Percentiles rank a stretch among this genome's conserved stretches.
phyloP scores from a whole-genome alignment of 768 basidiomycete species.

The Tylopilus balloui region DNA sequence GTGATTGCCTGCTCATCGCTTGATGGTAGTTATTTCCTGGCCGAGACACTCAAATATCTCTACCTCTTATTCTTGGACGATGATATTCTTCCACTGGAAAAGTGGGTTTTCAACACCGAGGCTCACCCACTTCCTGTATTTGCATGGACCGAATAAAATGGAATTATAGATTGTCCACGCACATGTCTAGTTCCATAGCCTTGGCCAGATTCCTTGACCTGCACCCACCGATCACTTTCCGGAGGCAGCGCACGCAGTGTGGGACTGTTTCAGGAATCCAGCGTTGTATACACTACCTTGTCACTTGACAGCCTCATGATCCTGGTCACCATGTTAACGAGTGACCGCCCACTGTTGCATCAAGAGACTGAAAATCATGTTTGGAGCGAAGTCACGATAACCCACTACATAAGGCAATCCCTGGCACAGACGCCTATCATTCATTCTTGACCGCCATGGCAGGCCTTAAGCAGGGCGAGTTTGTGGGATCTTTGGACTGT shows the following conservation, averaged over 20 bases:
- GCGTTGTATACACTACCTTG: background rate
- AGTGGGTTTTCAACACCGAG: slow-evolving; percentile 65
- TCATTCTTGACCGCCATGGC: slow-evolving; percentile 25
- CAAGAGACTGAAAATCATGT: background rate
- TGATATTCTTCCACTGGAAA: slow-evolving; percentile 50
- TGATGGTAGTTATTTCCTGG: slow-evolving; percentile 44
- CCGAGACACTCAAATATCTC: slow-evolving; percentile 67
- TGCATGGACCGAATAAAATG: slow-evolving; percentile 52
- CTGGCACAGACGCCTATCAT: background rate
- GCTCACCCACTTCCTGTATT: slow-evolving; percentile 78
- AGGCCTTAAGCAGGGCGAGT: slow-evolving; percentile 60
- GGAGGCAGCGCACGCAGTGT: background rate
- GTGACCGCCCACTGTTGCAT: background rate
- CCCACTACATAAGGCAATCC: slow-evolving; percentile 12
- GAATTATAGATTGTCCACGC: slow-evolving; percentile 5
- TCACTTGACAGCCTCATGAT: background rate
- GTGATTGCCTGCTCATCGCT: background rate
- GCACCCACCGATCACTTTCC: background rate
- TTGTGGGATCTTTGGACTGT: slow-evolving; percentile 90
- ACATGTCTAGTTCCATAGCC: background rate
- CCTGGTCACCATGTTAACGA: background rate
- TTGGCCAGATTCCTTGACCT: background rate
- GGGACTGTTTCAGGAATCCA: background rate
- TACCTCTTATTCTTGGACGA: slow-evolving; percentile 65
- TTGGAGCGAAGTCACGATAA: background rate